These are phyloP conservation scores for Sporothrix dimorphospora DNA, from an alignment of 2,329 filamentous ascomycete genomes.

Conservation along the genomic window DNA sequence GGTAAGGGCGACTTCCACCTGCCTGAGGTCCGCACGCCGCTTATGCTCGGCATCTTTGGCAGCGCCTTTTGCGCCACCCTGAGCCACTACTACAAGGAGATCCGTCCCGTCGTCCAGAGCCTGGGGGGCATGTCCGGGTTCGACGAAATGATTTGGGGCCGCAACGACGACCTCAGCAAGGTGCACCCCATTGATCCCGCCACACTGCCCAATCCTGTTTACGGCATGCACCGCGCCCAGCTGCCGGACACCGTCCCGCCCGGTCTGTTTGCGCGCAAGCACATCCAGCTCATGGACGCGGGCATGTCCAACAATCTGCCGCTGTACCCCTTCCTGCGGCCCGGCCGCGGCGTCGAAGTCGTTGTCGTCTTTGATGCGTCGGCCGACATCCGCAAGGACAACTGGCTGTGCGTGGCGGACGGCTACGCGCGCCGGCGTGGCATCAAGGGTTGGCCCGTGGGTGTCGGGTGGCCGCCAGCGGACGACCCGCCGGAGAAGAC, in stretches of 20 bases:
- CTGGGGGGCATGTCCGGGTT: constrained; percentile 75
- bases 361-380: constrained; percentile 93
- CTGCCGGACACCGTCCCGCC: constrained; percentile 78
- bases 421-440: constrained; percentile 89
- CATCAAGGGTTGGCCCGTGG: constrained; percentile 92
- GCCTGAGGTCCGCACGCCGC: constrained; percentile 80
- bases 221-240: constrained; percentile 72
- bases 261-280: constrained; percentile 69
- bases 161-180: constrained; percentile 82
- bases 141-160: constrained; percentile 80
- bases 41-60: constrained; percentile 93
- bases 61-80: constrained; percentile 95
- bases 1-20: constrained; percentile 60
- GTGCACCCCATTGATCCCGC: constrained; percentile 95
- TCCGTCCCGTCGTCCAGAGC: constrained; percentile 77
- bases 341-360: constrained; percentile 85
- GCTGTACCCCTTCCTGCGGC: constrained; percentile 89
- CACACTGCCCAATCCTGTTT: constrained; percentile 84
- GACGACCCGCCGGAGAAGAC: constrained; percentile 62
- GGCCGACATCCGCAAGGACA: constrained; percentile 89
- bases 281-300: constrained; percentile 90
- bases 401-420: constrained; percentile 93
- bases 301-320: constrained; percentile 99
- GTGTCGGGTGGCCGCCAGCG: constrained; percentile 84
- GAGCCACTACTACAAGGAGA: constrained; percentile 93